Base-by-base conservation (phyloP, 805 yeast species). In the Ogataea nitratoaversa region DNA sequence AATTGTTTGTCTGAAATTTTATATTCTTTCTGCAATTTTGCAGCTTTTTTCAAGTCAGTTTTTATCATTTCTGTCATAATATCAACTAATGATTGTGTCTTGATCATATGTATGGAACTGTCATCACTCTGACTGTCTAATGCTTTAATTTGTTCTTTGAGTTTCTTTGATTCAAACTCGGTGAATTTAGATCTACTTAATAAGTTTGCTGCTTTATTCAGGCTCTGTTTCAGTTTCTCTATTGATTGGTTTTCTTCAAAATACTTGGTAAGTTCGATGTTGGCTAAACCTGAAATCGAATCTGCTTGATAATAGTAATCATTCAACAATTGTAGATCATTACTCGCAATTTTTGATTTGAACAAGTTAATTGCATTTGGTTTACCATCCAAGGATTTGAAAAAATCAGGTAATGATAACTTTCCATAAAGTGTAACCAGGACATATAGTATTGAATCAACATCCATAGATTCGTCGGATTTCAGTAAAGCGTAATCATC, bases 301-400 rank as follows among this genome's bases (percentile, higher is more conserved):
- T 84, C 95, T 34, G 78, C 80, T 50, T 84, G 89, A 47, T 79
- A 76, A 48, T 70, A 78, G 48, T 70, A 82, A 47, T 79, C 82
- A 43, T 65, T 66, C 3, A 80, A 58, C 12, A 72, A 52, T 17
- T 66, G 67, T 2, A 48, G 42, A 37, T 73, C 68, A 19, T 55
- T 29, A 25, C 53, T 49, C 47, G 68, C 52, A 56, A 63, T 47
- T 44, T 59, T 63, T 19, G 48, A 50, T 17, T 52, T 47, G 34
- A 74, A 73, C 4, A 71, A 52, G 7, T 64, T 62, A 2, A 67
- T 52, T 1, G 77, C 73, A 39, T 65, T 48, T 31, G 68, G 59
- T 48, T 65, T 62, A 42, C 69, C 66, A 48, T 76, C 79, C 34
- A 91, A 56, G 3, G 84, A 49, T 46, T 81, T 78, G 61, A 83